phyloP scores from a whole-genome alignment of 2,329 filamentous ascomycete genomes.

The Didymella arachidicola region DNA sequence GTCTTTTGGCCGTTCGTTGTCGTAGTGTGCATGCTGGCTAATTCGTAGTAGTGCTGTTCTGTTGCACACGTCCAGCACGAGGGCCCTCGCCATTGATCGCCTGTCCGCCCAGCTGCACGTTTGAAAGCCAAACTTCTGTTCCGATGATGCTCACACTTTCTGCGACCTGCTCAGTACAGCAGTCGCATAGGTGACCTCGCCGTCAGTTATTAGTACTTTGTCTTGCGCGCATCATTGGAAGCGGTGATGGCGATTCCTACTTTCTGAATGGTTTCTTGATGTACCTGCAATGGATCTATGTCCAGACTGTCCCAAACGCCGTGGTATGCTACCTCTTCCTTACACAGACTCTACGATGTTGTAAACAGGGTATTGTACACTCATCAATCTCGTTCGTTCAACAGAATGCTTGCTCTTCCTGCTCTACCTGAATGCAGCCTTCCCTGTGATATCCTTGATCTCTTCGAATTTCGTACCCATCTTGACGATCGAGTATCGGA shows the following conservation, averaged over 20 bases:
- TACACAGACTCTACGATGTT: constrained; percentile 5
- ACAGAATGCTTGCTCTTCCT: not conserved
- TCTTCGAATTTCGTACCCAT: constrained; percentile 73
- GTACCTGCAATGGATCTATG: constrained; percentile 1
- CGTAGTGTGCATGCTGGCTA: too few species aligned
- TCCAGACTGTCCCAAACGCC: constrained; percentile 14
- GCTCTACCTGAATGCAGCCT: constrained; percentile 56
- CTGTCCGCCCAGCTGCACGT: too few species aligned
- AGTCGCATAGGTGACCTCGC: not conserved
- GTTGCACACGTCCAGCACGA: too few species aligned
- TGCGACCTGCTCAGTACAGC: too few species aligned
- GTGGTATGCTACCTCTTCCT: constrained; percentile 13
- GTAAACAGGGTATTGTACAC: constrained; percentile 21
- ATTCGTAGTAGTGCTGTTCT: too few species aligned
- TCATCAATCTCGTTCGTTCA: not conserved
- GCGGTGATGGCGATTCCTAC: not conserved
- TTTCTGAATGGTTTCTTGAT: not conserved
- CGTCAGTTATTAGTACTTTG: not conserved
- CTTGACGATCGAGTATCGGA: constrained; percentile 86
- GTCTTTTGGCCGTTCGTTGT: too few species aligned
- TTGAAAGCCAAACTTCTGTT: too few species aligned
- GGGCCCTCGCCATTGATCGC: too few species aligned
- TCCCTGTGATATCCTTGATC: constrained; percentile 65
- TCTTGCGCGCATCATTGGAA: not conserved
- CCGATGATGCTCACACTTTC: too few species aligned